These are phyloP conservation scores for Trichoderma orchidacearum DNA, from an alignment of 495 filamentous ascomycete species.

Conservation along the genomic window DNA sequence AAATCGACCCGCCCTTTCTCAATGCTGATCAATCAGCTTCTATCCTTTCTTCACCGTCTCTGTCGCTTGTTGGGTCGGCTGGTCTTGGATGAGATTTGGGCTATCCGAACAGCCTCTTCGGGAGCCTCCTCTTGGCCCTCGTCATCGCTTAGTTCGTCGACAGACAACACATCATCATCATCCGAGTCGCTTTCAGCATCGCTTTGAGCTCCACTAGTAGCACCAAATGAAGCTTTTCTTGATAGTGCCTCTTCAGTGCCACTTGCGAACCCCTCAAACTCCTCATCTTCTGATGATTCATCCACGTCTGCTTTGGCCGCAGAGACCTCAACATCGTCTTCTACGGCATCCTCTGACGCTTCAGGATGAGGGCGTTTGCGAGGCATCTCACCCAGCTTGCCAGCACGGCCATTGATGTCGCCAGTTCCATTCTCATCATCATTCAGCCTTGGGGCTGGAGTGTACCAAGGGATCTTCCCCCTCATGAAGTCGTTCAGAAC, in stretches of 20 bases:
- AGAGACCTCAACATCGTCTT: conserved; percentile 5
- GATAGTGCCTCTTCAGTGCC: conserved; percentile 24
- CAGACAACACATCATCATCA: neutral
- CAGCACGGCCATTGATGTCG: conserved; percentile 42
- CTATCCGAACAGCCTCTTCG: too few species aligned
- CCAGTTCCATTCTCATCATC: conserved; percentile 39
- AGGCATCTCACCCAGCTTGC: conserved; percentile 44
- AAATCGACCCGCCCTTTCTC: neutral
- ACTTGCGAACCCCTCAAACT: conserved; percentile 41
- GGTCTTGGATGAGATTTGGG: neutral
- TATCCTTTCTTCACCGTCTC: neutral
- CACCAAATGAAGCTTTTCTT: neutral
- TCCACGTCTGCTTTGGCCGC: conserved; percentile 8
- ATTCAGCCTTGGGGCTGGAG: conserved; percentile 49
- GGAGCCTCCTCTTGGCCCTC: neutral
- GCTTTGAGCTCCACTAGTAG: conserved; percentile 3
- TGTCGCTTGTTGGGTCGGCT: neutral
- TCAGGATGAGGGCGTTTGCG: conserved; percentile 28
- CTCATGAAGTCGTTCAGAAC: conserved; percentile 89
- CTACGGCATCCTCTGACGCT: conserved; percentile 15
- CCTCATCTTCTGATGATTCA: conserved; percentile 16
- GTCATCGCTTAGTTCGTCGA: neutral
- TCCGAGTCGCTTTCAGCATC: conserved; percentile 5
- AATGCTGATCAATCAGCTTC: neutral
- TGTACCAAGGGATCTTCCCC: conserved; percentile 94